Base-by-base conservation (phyloP, 2,329 filamentous ascomycete genomes). In the Mollisia scopiformis region DNA sequence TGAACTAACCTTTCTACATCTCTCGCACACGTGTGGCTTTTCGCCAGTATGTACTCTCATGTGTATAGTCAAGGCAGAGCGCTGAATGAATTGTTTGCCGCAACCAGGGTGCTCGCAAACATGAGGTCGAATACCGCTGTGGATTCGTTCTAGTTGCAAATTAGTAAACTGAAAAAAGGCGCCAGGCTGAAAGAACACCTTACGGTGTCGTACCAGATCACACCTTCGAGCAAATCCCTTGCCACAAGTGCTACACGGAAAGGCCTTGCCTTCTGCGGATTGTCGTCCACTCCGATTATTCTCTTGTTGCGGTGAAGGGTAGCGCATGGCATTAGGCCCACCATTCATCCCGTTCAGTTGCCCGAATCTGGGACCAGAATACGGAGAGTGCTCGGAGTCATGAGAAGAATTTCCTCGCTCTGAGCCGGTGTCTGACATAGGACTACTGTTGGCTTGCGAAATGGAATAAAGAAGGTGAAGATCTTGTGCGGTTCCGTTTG, bases 1-100 rank as follows among this genome's bases (percentile, higher is more conserved):
- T 39, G 23, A 30, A 27, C 46, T 66, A 82, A 97, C 93, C 88
- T 98, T 98, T 75, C 92, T 92, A 75, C 95, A 98, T 65, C 91
- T 88, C 78, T 97, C 95, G 74, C 95, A 99, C 87, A 95, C 93
- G 72, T 99, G 95, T 54, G 95, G 95, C 79, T 99, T 99, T 79
- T 98, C 95, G 67, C 95, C 95, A 2, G 95, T 98, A 76, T 99
- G 95, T 23, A 97, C 93, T 69, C 95, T 90, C 73, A 91, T 88
- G 76, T 98, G 95, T 6, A 98, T 95, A 0, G 95, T 98, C 75
- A 98, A 79, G 25, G 95, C 95, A 27, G 93, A 97, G 59, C 95
- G 86, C 76, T 99, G 95, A 69, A 98, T 98, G 75, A 99, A 99
- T 73, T 94, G 91, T 78, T 98, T 99, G 66, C 91, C 91, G 75